Conservation (phyloP, 805 yeast genomes). For the Danielozyma ontarioensis region DNA sequence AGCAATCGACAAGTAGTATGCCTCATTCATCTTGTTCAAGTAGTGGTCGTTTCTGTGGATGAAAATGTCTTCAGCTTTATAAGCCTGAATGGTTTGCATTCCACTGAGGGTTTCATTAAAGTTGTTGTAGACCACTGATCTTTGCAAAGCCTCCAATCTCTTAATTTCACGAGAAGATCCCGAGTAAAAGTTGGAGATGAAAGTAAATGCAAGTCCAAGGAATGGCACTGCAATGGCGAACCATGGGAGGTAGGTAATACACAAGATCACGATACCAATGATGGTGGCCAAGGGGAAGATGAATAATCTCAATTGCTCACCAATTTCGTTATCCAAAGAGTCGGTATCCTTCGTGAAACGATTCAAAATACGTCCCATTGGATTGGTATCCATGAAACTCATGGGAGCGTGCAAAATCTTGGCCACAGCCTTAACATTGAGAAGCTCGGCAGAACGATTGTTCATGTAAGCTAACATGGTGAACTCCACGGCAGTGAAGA, state of each 20-base stretch:
- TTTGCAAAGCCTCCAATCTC: conserved; percentile 43
- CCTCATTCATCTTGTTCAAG: conserved; percentile 47
- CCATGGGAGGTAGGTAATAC: conserved; percentile 49
- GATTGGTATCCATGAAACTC: conserved; percentile 39
- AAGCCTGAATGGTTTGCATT: conserved; percentile 43
- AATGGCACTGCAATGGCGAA: conserved; percentile 53
- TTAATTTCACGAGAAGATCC: conserved; percentile 46
- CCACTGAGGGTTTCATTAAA: conserved; percentile 47
- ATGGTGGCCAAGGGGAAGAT: conserved; percentile 31
- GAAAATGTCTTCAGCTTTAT: conserved; percentile 27
- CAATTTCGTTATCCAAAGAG: conserved; percentile 41
- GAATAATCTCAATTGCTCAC: conserved; percentile 38
- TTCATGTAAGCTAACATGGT: conserved; percentile 39
- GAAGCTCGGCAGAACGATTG: conserved; percentile 29
- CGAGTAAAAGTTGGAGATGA: conserved; percentile 40
- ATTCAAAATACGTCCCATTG: conserved; percentile 40
- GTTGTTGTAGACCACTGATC: conserved; percentile 45
- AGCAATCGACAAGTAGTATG: conserved; percentile 45
- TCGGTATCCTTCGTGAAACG: conserved; percentile 43
- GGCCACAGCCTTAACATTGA: conserved; percentile 34
- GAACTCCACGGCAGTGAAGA: conserved; percentile 35
- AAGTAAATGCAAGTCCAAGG: conserved; percentile 35
- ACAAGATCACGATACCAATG: conserved; percentile 31
- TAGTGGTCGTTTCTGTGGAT: conserved; percentile 38
- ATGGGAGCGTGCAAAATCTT: conserved; percentile 38